Conservation (phyloP, 805 yeast genomes). For the Monosporozyma solicola region DNA sequence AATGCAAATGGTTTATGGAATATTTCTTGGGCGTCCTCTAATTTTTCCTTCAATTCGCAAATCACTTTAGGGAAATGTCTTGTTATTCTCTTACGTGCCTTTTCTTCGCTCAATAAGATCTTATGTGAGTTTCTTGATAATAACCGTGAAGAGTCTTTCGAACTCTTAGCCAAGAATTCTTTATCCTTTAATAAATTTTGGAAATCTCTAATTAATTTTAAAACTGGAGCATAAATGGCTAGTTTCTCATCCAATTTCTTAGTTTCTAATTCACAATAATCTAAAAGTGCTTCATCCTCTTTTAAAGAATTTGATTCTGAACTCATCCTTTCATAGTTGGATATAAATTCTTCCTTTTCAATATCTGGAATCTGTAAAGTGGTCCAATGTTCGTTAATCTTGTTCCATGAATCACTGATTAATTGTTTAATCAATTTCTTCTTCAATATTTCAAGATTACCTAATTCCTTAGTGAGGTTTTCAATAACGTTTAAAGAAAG, state of each 20-base stretch:
- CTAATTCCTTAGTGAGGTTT: slow-evolving; percentile 47
- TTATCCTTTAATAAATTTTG: slow-evolving; percentile 52
- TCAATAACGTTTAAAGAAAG: slow-evolving; percentile 41
- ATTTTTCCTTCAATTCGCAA: slow-evolving; percentile 38
- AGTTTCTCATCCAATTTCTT: slow-evolving; percentile 41
- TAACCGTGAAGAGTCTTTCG: slow-evolving; percentile 73
- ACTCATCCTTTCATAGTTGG: slow-evolving; percentile 16
- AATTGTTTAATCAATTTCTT: slow-evolving; percentile 58
- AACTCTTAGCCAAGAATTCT: slow-evolving; percentile 51
- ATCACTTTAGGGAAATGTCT: slow-evolving; percentile 60
- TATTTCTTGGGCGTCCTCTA: slow-evolving; percentile 40
- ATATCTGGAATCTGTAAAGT: slow-evolving; percentile 47
- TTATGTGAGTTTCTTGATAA: slow-evolving; percentile 68
- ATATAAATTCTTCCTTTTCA: slow-evolving; percentile 41
- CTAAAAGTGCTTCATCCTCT: slow-evolving; percentile 52
- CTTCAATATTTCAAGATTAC: slow-evolving; percentile 50
- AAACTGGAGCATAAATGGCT: slow-evolving; percentile 43
- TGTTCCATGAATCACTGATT: slow-evolving; percentile 50
- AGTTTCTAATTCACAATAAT: slow-evolving; percentile 57
- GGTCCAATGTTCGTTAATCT: slow-evolving; percentile 56
- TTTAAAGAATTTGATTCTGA: slow-evolving; percentile 19
- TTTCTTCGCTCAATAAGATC: slow-evolving; percentile 73
- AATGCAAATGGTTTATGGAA: slow-evolving; percentile 32
- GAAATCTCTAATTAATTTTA: slow-evolving; percentile 48
- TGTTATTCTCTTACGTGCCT: slow-evolving; percentile 55